These are phyloP conservation scores for Terana coerulea DNA, from an alignment of 768 basidiomycete genomes.

Conservation along the genomic window DNA sequence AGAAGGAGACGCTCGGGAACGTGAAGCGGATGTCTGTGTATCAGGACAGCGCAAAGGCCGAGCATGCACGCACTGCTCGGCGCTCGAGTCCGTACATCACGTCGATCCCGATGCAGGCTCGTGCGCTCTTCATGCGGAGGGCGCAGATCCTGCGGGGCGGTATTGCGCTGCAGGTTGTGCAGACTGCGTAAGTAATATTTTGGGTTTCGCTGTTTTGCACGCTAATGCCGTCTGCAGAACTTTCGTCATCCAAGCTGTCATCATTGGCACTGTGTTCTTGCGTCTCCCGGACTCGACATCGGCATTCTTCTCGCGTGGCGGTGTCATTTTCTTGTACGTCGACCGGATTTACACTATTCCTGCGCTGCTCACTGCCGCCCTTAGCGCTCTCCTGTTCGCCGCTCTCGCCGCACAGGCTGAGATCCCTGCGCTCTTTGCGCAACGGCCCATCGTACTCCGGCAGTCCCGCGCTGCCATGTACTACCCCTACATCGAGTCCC, in stretches of 20 bases:
- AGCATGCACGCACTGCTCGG: conserved; percentile 45
- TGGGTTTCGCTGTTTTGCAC: too few relatives aligned
- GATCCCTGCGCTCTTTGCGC: conserved; percentile 51
- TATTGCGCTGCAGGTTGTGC: conserved; percentile 25
- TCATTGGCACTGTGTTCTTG: conserved; percentile 65
- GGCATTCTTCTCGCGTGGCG: conserved; percentile 70
- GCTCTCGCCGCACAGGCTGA: conserved; percentile 61
- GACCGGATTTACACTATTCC: background rate
- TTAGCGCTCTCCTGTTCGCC: conserved; percentile 55
- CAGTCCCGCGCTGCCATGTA: conserved; percentile 63
- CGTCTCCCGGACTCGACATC: conserved; percentile 51
- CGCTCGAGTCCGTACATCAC: conserved; percentile 36
- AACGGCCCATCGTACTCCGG: conserved; percentile 56
- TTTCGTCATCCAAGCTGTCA: conserved; percentile 49
- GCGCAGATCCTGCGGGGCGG: conserved; percentile 35
- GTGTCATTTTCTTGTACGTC: conserved; percentile 71
- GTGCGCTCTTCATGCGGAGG: conserved; percentile 32
- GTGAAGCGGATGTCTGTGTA: conserved; percentile 41
- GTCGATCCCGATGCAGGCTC: conserved; percentile 33
- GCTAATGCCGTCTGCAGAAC: conserved; percentile 36
- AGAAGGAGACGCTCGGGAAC: conserved; percentile 40
- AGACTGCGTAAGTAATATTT: conserved; percentile 20
- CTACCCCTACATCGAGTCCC: conserved; percentile 49
- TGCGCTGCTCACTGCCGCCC: background rate
- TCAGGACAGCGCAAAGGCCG: conserved; percentile 42